Evolutionary conservation across 2,329 filamentous ascomycete species (phyloP).

Genomic region (Remersonia thermophila): DNA sequence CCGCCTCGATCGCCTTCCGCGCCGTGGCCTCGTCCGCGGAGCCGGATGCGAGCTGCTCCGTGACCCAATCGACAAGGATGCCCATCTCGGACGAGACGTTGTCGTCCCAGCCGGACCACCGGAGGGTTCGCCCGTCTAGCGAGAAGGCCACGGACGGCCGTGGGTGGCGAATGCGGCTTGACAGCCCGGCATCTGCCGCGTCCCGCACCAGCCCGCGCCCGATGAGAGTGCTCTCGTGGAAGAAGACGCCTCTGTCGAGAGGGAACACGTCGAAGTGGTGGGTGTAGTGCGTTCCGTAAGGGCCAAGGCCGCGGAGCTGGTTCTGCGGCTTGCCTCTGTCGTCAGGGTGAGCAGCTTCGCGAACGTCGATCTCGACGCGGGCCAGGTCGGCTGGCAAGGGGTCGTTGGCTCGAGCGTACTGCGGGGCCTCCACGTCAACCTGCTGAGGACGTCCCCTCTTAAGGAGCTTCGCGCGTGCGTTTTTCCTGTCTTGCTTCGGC

Average conservation of each 20-base stretch:
- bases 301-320: conserved; percentile 39
- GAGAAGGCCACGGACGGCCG: conserved; percentile 29
- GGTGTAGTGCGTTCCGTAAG: conserved; percentile 49
- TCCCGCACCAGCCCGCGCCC: conserved; percentile 39
- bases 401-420: conserved; percentile 41
- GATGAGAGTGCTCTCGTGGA: conserved; percentile 47
- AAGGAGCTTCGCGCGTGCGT: conserved; percentile 24
- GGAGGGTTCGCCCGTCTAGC: conserved; percentile 36
- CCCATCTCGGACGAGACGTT: conserved; percentile 49
- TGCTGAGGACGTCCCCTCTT: conserved; percentile 33
- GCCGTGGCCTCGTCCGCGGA: conserved; percentile 1
- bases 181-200: conserved; percentile 22
- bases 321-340: conserved; percentile 21
- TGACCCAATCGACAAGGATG: conserved; percentile 46
- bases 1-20: conserved; percentile 21
- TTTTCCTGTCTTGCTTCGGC: conserved; percentile 1
- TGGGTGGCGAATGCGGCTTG: conserved; percentile 19
- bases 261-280: conserved; percentile 52
- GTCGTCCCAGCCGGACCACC: conserved; percentile 46
- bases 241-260: conserved; percentile 42
- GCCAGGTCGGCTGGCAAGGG: conserved; percentile 29
- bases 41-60: conserved; percentile 27
- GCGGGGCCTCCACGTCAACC: conserved; percentile 38
- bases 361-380: conserved; percentile 9
- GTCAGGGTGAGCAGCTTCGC: conserved; percentile 9